Base-by-base conservation (phyloP, 208 protist genomes). In the Phytomonas sp. region DNA sequence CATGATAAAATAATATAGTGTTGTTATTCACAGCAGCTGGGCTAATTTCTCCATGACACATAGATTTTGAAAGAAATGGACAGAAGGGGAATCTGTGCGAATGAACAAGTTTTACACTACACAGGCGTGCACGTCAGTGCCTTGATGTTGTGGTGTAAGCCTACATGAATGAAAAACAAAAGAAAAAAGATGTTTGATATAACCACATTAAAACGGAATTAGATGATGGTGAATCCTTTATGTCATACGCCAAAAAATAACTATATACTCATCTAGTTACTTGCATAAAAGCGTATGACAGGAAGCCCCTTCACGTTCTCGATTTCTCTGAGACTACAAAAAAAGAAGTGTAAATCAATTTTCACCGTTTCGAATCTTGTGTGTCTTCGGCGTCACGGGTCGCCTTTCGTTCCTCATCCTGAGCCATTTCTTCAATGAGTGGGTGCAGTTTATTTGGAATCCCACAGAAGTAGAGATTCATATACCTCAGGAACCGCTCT, bases 381-480 rank as follows among this genome's bases (percentile, higher is more conserved):
- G 40, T 19, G 12, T 10, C 19, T 49, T 49, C 40, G 40, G 40
- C 19, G 40, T 12, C 40, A 49, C 3, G 40, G 40, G 14, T 49
- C 40, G 40, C 12, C 40, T 19, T 49, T 49, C 14, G 40, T 19
- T 10, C 40, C 6, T 49, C 40, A 49, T 49, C 12, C 6, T 4
- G 40, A 12, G 2, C 40, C 12, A 49, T 12, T 19, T 49, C 40
- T 49, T 49, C 40, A 3, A 49, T 49, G 40, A 79, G 65, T 14
- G 74, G 66, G 34, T 82, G 80, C 34, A 76, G 73, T n/a, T 80
- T 75, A 59, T 79, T 69, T 10, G 90, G 90, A n/a, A 93, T 87
- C 3, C 73, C 83, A 73, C 81, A 93, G 70, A 95, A 82, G 73
- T 89, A 95, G 7, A 69, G 70, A 10, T 81, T 60, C 77, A 95